A percentile compares a stretch with the other conserved stretches of the same genome.
Evolutionary conservation across 2,329 filamentous ascomycete genomes (phyloP).

Genomic region (Xylaria sp.): DNA sequence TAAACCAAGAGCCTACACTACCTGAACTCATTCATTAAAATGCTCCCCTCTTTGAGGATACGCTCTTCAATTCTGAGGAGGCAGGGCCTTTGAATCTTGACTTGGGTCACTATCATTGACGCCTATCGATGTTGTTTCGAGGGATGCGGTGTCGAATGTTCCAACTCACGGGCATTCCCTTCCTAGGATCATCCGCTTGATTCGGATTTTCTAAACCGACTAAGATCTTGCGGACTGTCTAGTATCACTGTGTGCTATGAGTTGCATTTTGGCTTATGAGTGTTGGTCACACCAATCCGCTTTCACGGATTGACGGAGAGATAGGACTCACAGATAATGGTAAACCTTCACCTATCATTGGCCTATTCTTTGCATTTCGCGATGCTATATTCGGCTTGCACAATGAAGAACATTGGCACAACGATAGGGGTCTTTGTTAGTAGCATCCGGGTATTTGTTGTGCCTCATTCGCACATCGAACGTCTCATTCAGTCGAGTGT

Average conservation of each 20-base stretch:
- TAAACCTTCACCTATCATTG: conserved; percentile 5
- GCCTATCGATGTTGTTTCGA: not conserved
- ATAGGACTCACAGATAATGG: conserved; percentile 16
- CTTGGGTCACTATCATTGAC: conserved; percentile 2
- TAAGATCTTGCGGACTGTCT: conserved; percentile 23
- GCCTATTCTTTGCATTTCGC: conserved; percentile 10
- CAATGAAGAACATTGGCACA: not conserved
- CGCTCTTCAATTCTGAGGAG: conserved; percentile 8
- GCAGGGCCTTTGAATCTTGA: not conserved
- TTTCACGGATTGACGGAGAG: conserved; percentile 9
- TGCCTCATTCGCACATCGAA: conserved; percentile 11
- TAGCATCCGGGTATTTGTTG: not conserved
- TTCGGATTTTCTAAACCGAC: conserved; percentile 19
- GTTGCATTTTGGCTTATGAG: conserved; percentile 31
- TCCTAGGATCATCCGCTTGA: conserved; percentile 15
- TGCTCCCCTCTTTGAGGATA: not conserved
- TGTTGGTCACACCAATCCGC: conserved; percentile 23
- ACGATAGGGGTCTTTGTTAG: not conserved
- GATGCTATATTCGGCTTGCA: not conserved
- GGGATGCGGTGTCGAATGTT: conserved; percentile 1
- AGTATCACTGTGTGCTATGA: conserved; percentile 17
- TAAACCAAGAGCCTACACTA: conserved; percentile 1
- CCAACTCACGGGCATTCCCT: conserved; percentile 11
- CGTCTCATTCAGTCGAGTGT: conserved; percentile 10
- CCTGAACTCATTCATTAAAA: conserved; percentile 1